Evolutionary conservation across 2,329 filamentous ascomycete genomes (phyloP).

Genomic region (Trichoderma sp.): DNA sequence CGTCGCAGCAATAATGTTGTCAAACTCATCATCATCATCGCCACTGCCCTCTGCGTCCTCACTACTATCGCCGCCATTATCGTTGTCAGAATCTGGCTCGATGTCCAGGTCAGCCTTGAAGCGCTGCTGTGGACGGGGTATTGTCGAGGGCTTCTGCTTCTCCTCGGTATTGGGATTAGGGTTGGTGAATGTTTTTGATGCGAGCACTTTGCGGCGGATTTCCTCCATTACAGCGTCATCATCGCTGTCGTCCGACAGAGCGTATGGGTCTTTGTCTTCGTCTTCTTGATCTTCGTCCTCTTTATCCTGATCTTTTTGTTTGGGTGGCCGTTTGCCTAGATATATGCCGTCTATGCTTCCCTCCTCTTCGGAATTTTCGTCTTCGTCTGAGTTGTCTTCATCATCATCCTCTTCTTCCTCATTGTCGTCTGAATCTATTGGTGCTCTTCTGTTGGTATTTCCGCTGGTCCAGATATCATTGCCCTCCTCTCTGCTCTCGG

Average conservation of each 20-base stretch:
- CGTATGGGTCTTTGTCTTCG: slow-evolving; percentile 63
- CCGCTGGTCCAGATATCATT: slow-evolving; percentile 86
- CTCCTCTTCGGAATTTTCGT: slow-evolving; percentile 43
- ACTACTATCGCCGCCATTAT: slow-evolving; percentile 45
- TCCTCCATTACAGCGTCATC: slow-evolving; percentile 88
- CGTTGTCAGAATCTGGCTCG: slow-evolving; percentile 61
- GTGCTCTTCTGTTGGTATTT: slow-evolving; percentile 70
- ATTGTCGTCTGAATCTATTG: slow-evolving; percentile 53
- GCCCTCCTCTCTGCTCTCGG: slow-evolving; percentile 69
- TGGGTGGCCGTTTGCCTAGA: slow-evolving; percentile 52
- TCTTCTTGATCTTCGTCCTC: slow-evolving; percentile 35
- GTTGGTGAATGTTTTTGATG: slow-evolving; percentile 78
- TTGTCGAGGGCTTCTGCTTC: slow-evolving; percentile 61
- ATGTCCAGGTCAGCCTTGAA: slow-evolving; percentile 58
- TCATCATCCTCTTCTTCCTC: slow-evolving; percentile 49
- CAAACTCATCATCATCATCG: slow-evolving; percentile 74
- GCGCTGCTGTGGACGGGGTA: slow-evolving; percentile 54
- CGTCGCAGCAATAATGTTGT: slow-evolving; percentile 88
- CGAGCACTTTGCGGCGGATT: slow-evolving; percentile 82
- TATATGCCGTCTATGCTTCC: slow-evolving; percentile 57
- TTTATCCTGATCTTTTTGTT: slow-evolving; percentile 1
- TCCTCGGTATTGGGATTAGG: slow-evolving; percentile 46
- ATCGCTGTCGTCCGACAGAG: slow-evolving; percentile 75
- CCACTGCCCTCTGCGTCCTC: slow-evolving; percentile 60
- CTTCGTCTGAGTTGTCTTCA: slow-evolving; percentile 43